Evolutionary conservation across 331 rosid species (phyloP).

Genomic region (Acacia concinna): DNA sequence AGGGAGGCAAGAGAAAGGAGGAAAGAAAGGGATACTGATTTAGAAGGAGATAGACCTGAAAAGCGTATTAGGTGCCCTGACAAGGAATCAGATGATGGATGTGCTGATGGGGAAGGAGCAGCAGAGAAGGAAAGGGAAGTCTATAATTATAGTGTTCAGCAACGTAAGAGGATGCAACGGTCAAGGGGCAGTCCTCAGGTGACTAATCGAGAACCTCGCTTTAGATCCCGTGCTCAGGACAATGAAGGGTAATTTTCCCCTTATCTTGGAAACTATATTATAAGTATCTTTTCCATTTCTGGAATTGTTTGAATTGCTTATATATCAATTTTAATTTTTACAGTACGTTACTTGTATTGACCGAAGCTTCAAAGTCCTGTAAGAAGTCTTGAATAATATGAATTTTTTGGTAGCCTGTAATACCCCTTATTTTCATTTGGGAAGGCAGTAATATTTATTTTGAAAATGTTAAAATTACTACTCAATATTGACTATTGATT

Average conservation of each 20-base stretch:
- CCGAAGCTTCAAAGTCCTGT: conserved; percentile 13
- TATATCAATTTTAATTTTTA: not conserved
- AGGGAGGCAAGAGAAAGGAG: conserved; percentile 78
- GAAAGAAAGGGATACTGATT: conserved; percentile 70
- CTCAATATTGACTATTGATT: not conserved
- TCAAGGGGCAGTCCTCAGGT: conserved; percentile 83
- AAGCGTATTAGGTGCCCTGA: conserved; percentile 59
- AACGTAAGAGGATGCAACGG: conserved; percentile 85
- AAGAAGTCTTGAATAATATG: conserved; percentile 17
- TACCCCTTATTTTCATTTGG: conserved; percentile 10
- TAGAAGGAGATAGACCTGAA: conserved; percentile 72
- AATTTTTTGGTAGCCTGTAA: not conserved
- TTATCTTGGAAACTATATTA: conserved; percentile 18
- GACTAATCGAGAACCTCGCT: conserved; percentile 68
- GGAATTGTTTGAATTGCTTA: not conserved
- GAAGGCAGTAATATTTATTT: conserved; percentile 2
- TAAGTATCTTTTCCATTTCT: conserved; percentile 2
- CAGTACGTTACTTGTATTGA: not conserved
- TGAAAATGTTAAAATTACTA: not conserved
- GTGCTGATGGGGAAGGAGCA: conserved; percentile 61
- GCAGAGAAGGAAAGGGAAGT: conserved; percentile 77
- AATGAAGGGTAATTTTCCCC: conserved; percentile 66
- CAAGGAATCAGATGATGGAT: conserved; percentile 83
- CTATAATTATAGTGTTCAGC: conserved; percentile 72
- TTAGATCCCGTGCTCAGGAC: conserved; percentile 65